These are phyloP conservation scores for Sphagnum contortum DNA, from an alignment of 225 moss, liverwort and hornwort genomes.

Conservation along the genomic window DNA sequence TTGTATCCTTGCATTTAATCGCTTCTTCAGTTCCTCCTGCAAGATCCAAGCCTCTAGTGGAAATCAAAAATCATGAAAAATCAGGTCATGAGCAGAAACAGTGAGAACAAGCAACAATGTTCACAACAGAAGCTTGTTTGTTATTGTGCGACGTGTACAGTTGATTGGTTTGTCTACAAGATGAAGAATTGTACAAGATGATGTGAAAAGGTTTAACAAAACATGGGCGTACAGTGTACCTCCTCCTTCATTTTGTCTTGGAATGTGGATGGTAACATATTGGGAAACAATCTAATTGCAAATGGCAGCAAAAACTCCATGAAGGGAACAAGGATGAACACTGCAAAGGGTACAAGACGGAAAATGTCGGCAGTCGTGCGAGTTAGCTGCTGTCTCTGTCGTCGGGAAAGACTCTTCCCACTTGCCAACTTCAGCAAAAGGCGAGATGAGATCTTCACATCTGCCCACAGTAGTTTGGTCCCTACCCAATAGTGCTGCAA, in stretches of 20 bases:
- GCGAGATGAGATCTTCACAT: slow-evolving; percentile 84
- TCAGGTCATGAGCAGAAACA: too few relatives aligned
- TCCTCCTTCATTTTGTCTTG: slow-evolving; percentile 99
- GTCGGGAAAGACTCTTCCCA: slow-evolving; percentile 72
- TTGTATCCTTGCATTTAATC: slow-evolving; percentile 89
- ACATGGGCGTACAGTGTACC: slow-evolving; percentile 16
- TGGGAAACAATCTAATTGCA: slow-evolving; percentile 87
- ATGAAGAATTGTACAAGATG: too few relatives aligned
- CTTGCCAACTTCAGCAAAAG: slow-evolving; percentile 80
- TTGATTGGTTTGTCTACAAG: too few relatives aligned
- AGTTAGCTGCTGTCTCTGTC: slow-evolving; percentile 91
- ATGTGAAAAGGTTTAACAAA: too few relatives aligned
- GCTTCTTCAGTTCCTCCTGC: slow-evolving; percentile 89
- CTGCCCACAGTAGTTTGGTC: slow-evolving; percentile 93
- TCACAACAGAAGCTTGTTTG: too few relatives aligned
- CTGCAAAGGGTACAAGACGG: slow-evolving; percentile 96
- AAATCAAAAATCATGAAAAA: too few relatives aligned
- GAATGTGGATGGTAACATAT: slow-evolving; percentile 98
- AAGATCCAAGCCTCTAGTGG: background rate
- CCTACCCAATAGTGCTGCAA: slow-evolving; percentile 98
- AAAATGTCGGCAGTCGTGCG: slow-evolving; percentile 98
- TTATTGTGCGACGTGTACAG: too few relatives aligned
- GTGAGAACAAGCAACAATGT: too few relatives aligned
- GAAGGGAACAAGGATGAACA: slow-evolving; percentile 91
- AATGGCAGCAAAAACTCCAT: slow-evolving; percentile 95